Evolutionary conservation across 306 rosid species (phyloP).

Genomic region (Fragaria ananassa): DNA sequence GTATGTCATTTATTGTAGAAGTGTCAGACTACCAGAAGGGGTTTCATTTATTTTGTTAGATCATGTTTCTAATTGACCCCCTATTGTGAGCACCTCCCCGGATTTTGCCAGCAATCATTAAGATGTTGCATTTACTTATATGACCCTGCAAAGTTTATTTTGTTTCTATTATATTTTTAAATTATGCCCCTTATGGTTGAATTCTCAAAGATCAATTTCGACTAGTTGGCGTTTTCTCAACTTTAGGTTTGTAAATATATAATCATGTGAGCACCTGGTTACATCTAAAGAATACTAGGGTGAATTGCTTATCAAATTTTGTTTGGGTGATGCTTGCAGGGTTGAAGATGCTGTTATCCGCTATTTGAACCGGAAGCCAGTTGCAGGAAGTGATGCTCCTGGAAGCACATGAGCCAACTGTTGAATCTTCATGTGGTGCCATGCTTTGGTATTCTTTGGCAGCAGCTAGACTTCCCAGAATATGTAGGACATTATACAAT

Average conservation of each 20-base stretch:
- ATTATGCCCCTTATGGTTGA: background rate
- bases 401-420: slow-evolving; percentile 61
- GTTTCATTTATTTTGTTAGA: too few relatives aligned
- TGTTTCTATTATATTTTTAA: background rate
- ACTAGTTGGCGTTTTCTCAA: background rate
- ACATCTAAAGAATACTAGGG: background rate
- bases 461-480: slow-evolving; percentile 1
- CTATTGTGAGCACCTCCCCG: too few relatives aligned
- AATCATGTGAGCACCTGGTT: background rate
- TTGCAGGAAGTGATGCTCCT: slow-evolving; percentile 75
- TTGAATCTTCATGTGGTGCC: slow-evolving; percentile 19
- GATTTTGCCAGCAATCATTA: too few relatives aligned
- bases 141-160: background rate
- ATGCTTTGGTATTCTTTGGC: slow-evolving; percentile 9
- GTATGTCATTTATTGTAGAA: too few relatives aligned
- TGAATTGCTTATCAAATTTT: background rate
- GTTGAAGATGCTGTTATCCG: slow-evolving; percentile 99
- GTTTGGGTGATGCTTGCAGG: slow-evolving; percentile 44
- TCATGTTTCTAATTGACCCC: too few relatives aligned
- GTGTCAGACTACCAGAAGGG: too few relatives aligned
- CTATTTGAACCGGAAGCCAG: slow-evolving; percentile 86
- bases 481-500: slow-evolving; percentile 12
- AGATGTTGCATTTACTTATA: background rate
- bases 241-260: background rate
- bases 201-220: background rate